Evolutionary conservation across 345 rosid genomes (phyloP), one percentile per base, ranked within the genome.

Genomic region (Xanthoceras sorbifolium): DNA sequence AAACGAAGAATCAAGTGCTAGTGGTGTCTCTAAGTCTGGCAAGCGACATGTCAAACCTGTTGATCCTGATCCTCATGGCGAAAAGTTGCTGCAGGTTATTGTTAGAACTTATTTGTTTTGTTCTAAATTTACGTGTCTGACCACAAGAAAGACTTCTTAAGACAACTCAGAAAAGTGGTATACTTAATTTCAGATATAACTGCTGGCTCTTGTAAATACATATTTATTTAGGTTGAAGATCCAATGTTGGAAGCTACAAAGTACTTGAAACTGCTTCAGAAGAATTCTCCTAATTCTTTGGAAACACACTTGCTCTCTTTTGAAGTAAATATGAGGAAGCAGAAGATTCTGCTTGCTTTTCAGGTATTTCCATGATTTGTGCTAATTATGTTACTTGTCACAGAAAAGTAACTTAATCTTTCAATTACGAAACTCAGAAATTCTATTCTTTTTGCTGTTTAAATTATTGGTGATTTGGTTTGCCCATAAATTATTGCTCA

Each of bases 291-390:
- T 40, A 75, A 88, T 80, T 89, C 97, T 59, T 74, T 90, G 84
- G 98, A 97, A 83, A 94, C 97, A 38, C 99, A 97, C 90, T 78
- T 92, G 66, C 96, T 97, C 80, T 93, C 99, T 10, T 97, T 97
- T 85, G 97, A 94, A 89, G 93, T 94, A 67, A 91, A 94, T 77
- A 92, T 97, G 85, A 89, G 99, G 86, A 97, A 89, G 89, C 95
- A 85, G 81, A 92, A 91, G 83, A 85, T 89, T 86, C 87, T 97
- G 75, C 95, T 91, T 72, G 98, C 98, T 29, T 89, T 97, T 73
- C 98, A 94, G 99, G 99, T 97, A 84, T 63, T 48, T 61, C 67
- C 1, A 9, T 72, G 28, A 5, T 61, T 42, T 57, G 10, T 32
- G 15, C 22, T 3, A 25, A n/a, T 55, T 34, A 22, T 55, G 57